Conservation (phyloP, 257 asterid genomes). For the Solanum paucissectum region DNA sequence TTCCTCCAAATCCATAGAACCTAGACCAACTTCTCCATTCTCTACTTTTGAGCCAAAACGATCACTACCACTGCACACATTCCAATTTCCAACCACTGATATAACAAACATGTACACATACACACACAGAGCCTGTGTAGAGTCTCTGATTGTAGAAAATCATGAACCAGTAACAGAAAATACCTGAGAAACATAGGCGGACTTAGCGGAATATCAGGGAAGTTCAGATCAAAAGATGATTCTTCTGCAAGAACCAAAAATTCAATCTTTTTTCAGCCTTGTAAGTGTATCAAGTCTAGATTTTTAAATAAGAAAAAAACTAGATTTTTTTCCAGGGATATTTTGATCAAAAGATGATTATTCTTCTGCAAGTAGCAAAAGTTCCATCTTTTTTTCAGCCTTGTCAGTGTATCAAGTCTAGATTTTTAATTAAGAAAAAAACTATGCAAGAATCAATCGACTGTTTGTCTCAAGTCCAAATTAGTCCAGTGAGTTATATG, state of each 20-base stretch:
- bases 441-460: neutral
- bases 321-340: neutral
- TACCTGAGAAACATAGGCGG: slow-evolving; percentile 24
- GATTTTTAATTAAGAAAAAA: neutral
- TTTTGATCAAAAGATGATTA: slow-evolving; percentile 10
- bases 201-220: slow-evolving; percentile 4
- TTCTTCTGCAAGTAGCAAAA: slow-evolving; percentile 29
- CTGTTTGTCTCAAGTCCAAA: neutral
- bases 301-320: neutral
- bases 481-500: neutral
- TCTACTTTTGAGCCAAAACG: slow-evolving; percentile 10
- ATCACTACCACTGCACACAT: slow-evolving; percentile 12
- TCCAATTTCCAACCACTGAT: neutral
- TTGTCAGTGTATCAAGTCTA: neutral
- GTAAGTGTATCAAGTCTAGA: neutral
- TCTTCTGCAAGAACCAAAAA: slow-evolving; percentile 28
- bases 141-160: neutral
- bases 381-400: neutral
- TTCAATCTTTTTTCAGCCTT: neutral
- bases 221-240: slow-evolving; percentile 11
- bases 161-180: neutral
- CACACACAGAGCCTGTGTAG: neutral
- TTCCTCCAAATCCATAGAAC: slow-evolving; percentile 5
- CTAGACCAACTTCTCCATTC: slow-evolving; percentile 9
- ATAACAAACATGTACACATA: neutral